Conservation (phyloP, 2,329 filamentous ascomycete genomes). For the Clonostachys rosea region DNA sequence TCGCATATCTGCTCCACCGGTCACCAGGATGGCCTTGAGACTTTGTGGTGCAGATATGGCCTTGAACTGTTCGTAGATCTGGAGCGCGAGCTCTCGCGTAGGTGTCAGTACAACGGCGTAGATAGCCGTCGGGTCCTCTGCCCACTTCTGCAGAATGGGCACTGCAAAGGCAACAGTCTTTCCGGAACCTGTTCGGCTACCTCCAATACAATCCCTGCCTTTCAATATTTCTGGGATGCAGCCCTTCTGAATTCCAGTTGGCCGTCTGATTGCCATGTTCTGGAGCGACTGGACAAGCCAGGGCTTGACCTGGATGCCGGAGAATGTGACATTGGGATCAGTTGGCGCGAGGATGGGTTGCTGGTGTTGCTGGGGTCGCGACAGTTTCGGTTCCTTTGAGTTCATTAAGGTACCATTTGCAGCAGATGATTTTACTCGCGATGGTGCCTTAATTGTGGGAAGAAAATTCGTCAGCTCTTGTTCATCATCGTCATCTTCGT, state of each 20-base stretch:
- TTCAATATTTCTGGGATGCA: conserved; percentile 92
- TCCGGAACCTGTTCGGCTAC: conserved; percentile 90
- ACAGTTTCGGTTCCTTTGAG: conserved; percentile 6
- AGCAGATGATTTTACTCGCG: conserved; percentile 39
- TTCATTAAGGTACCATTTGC: conserved; percentile 3
- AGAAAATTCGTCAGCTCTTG: conserved; percentile 23
- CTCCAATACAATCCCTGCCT: conserved; percentile 91
- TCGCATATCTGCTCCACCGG: conserved; percentile 89
- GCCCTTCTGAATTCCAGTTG: conserved; percentile 87
- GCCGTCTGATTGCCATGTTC: conserved; percentile 76
- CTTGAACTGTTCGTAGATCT: conserved; percentile 95
- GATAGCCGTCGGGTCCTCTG: conserved; percentile 85
- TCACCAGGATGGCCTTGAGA: conserved; percentile 84
- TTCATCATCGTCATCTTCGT: conserved; percentile 23
- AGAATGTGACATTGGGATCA: conserved; percentile 61
- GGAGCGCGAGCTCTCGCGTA: conserved; percentile 85
- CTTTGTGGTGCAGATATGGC: conserved; percentile 86
- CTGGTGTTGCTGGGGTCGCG: conserved; percentile 8
- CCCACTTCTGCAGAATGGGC: conserved; percentile 90
- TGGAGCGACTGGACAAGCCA: conserved; percentile 83
- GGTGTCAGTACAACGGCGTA: conserved; percentile 88
- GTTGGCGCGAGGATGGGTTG: conserved; percentile 43
- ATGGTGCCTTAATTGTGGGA: conserved; percentile 44
- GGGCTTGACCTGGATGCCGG: conserved; percentile 67
- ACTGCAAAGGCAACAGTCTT: conserved; percentile 96